These are phyloP conservation scores for Brasenia schreberi DNA, from an alignment of 164 flowering plant species.

Conservation along the genomic window DNA sequence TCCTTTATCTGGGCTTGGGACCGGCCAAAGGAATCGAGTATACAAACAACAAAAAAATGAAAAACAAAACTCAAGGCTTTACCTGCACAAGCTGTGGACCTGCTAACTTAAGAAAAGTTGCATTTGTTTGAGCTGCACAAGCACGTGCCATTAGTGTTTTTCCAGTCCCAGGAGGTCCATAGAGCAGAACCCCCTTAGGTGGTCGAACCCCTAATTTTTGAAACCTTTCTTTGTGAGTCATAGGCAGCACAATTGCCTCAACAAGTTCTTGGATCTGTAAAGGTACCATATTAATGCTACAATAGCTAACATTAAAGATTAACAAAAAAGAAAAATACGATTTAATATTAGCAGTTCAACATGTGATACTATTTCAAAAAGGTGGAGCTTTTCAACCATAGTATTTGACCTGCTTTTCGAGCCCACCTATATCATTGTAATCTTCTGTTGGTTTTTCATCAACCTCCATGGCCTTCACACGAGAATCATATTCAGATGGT, in stretches of 20 bases:
- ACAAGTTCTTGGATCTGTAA: constrained; percentile 87
- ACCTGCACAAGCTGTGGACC: constrained; percentile 98
- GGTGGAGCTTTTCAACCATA: not conserved
- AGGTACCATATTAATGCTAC: not conserved
- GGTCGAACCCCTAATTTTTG: constrained; percentile 84
- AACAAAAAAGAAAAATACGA: not conserved
- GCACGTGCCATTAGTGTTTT: constrained; percentile 97
- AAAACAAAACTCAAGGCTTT: not conserved
- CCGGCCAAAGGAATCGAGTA: too few relatives aligned
- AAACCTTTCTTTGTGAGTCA: constrained; percentile 92
- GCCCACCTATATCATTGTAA: constrained; percentile 91
- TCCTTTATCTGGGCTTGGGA: too few relatives aligned
- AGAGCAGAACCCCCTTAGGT: constrained; percentile 86
- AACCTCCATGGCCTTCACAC: constrained; percentile 99
- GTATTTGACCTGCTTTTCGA: constrained; percentile 70
- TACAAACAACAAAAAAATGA: too few relatives aligned
- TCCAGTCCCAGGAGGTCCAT: constrained; percentile 98
- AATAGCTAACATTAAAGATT: not conserved
- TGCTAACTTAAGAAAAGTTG: constrained; percentile 89
- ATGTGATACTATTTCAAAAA: too few relatives aligned
- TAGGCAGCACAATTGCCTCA: constrained; percentile 95
- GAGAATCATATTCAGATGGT: constrained; percentile 94
- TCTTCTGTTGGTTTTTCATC: constrained; percentile 99
- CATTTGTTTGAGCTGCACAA: constrained; percentile 97
- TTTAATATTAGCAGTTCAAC: not conserved